Evolutionary conservation across 805 yeast genomes (phyloP).

Genomic region (Metschnikowia anglica): DNA sequence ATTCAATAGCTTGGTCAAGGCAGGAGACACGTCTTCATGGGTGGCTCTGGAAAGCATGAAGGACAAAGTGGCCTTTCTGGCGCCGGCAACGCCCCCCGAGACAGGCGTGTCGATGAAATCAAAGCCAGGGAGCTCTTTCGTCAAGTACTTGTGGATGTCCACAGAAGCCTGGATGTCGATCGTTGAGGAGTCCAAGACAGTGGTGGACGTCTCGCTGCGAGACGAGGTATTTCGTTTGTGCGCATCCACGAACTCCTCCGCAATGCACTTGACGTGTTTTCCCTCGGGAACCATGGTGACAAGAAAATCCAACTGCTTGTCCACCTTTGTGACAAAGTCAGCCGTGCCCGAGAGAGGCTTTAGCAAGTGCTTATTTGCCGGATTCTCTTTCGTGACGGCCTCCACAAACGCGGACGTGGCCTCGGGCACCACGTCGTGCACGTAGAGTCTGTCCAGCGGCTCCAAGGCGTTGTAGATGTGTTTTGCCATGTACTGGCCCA

Average conservation of each 20-base stretch:
- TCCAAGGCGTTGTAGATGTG: slow-evolving; percentile 43
- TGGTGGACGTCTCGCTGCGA: slow-evolving; percentile 24
- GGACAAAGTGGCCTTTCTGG: slow-evolving; percentile 49
- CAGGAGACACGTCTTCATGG: slow-evolving; percentile 30
- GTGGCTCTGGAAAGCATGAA: slow-evolving; percentile 49
- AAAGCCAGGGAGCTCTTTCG: slow-evolving; percentile 30
- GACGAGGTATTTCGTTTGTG: slow-evolving; percentile 19
- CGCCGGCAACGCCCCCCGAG: slow-evolving; percentile 56
- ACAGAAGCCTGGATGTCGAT: slow-evolving; percentile 50
- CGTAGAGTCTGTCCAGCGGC: slow-evolving; percentile 40
- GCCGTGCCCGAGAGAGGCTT: slow-evolving; percentile 22
- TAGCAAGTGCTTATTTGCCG: slow-evolving; percentile 23
- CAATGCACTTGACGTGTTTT: slow-evolving; percentile 44
- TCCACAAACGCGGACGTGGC: slow-evolving; percentile 28
- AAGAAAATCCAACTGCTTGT: slow-evolving; percentile 38
- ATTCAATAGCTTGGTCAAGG: slow-evolving; percentile 30
- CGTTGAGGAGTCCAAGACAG: slow-evolving; percentile 51
- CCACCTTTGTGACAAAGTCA: slow-evolving; percentile 32
- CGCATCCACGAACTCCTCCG: slow-evolving; percentile 36
- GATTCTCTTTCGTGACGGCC: slow-evolving; percentile 25
- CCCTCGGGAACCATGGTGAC: slow-evolving; percentile 59
- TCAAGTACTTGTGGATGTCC: slow-evolving; percentile 38
- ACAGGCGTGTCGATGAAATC: slow-evolving; percentile 57
- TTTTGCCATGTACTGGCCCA: slow-evolving; percentile 57
- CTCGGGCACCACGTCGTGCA: slow-evolving; percentile 41